Conservation (phyloP, 192 early-diverging fungal genomes). For the Dissophora globulifera region DNA sequence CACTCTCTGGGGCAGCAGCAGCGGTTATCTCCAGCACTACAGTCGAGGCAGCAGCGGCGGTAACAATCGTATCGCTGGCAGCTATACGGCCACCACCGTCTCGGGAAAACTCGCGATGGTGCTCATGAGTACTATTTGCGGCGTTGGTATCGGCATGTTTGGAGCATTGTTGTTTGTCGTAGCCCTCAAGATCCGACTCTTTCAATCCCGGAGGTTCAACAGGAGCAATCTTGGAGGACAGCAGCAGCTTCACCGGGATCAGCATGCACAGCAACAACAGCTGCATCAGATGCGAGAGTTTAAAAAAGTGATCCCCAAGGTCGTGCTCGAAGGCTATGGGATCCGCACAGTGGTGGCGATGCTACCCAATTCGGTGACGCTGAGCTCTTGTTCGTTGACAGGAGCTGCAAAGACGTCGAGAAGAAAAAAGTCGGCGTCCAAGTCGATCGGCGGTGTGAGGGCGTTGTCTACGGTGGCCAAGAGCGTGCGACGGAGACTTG, state of each 20-base stretch:
- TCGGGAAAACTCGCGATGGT: slow-evolving; percentile 29
- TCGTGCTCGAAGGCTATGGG: slow-evolving; percentile 27
- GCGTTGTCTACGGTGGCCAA: too few species aligned
- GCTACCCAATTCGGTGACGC: not conserved
- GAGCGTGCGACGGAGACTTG: too few species aligned
- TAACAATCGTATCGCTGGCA: too few species aligned
- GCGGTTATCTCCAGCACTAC: not conserved
- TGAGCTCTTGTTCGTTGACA: not conserved
- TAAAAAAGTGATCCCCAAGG: slow-evolving; percentile 26
- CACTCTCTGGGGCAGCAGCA: slow-evolving; percentile 7
- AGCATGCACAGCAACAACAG: slow-evolving; percentile 3
- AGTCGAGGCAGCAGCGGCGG: not conserved
- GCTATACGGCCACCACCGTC: not conserved
- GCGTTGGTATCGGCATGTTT: slow-evolving; percentile 40
- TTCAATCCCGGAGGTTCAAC: slow-evolving; percentile 7
- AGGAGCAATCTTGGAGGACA: slow-evolving; percentile 2
- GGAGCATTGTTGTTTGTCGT: slow-evolving; percentile 41
- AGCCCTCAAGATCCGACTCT: slow-evolving; percentile 33
- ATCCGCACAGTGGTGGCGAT: slow-evolving; percentile 24
- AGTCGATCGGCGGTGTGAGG: too few species aligned
- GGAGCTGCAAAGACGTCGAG: not conserved
- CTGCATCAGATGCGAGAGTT: slow-evolving; percentile 5
- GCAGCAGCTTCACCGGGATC: not conserved
- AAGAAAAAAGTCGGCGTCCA: too few species aligned
- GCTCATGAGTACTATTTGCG: slow-evolving; percentile 39